phyloP scores from a whole-genome alignment of 352 stramenopile species.

The Globisporangium paroecandrum region DNA sequence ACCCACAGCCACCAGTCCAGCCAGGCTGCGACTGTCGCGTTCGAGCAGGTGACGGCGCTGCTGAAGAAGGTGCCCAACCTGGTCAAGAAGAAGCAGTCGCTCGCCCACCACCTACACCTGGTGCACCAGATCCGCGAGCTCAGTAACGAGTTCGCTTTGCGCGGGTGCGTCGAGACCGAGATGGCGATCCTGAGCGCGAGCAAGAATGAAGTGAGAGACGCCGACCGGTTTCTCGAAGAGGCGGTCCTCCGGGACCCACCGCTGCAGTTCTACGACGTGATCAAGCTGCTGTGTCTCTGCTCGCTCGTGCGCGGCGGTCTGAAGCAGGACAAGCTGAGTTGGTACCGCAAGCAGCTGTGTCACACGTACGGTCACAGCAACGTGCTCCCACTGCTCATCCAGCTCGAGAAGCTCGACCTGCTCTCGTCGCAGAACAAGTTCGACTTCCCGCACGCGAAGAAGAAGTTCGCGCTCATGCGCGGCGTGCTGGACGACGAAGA shows the following conservation, averaged over 20 bases:
- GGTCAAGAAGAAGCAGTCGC: conserved; percentile 66
- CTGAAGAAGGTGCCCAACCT: conserved; percentile 66
- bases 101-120: conserved; percentile 64
- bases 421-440: conserved; percentile 59
- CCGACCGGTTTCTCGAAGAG: conserved; percentile 71
- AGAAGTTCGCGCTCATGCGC: conserved; percentile 37
- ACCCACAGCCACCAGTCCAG: not conserved
- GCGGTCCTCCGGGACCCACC: conserved; percentile 62
- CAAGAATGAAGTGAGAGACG: conserved; percentile 48
- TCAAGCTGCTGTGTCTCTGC: conserved; percentile 75
- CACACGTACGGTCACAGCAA: conserved; percentile 79
- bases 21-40: conserved; percentile 14
- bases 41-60: conserved; percentile 46
- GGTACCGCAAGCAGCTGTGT: conserved; percentile 74
- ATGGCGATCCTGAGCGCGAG: conserved; percentile 75
- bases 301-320: conserved; percentile 68
- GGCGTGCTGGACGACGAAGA: conserved; percentile 50
- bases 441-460: conserved; percentile 53
- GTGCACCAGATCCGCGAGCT: conserved; percentile 57
- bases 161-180: conserved; percentile 70
- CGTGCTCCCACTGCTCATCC: conserved; percentile 60
- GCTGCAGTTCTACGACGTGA: conserved; percentile 63
- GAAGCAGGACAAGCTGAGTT: conserved; percentile 49
- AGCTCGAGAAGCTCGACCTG: conserved; percentile 71
- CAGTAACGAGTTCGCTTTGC: conserved; percentile 55